Conservation (phyloP, 1,284 basidiomycete species). For the Blastosporella zonata region DNA sequence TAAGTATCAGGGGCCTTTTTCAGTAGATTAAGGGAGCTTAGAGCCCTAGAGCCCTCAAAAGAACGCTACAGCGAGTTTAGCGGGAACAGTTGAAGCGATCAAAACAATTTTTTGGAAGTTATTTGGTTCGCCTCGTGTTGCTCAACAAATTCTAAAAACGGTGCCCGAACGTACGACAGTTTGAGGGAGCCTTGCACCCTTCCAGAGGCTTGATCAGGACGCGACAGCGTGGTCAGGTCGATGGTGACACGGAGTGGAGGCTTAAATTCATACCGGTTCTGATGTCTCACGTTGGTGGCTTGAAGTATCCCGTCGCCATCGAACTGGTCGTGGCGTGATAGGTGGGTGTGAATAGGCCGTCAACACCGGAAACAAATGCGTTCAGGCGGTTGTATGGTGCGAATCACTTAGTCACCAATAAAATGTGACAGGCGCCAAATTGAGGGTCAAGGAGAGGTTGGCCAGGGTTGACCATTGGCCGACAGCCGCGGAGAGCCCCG, state of each 20-base stretch:
- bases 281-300: constrained; percentile 11
- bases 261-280: constrained; percentile 5
- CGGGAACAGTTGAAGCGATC: background rate
- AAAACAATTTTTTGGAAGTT: background rate
- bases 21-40: background rate
- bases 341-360: no score
- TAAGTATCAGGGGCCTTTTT: background rate
- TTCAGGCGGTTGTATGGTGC: no score
- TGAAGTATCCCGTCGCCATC: constrained; percentile 3
- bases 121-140: background rate
- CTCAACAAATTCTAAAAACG: no score
- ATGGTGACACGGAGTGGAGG: constrained; percentile 10
- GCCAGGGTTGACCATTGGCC: no score
- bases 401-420: no score
- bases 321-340: constrained; percentile 14
- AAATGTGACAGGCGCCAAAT: no score
- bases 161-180: constrained; percentile 8
- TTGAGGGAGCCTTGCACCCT: constrained; percentile 10
- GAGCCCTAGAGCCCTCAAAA: background rate
- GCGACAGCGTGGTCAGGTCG: constrained; percentile 10
- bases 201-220: constrained; percentile 18
- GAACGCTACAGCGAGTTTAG: background rate
- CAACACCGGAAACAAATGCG: no score
- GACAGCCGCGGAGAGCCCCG: no score
- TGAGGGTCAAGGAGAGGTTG: no score